phyloP scores from a whole-genome alignment of 768 basidiomycete genomes.

The Xanthoconium purpureum region DNA sequence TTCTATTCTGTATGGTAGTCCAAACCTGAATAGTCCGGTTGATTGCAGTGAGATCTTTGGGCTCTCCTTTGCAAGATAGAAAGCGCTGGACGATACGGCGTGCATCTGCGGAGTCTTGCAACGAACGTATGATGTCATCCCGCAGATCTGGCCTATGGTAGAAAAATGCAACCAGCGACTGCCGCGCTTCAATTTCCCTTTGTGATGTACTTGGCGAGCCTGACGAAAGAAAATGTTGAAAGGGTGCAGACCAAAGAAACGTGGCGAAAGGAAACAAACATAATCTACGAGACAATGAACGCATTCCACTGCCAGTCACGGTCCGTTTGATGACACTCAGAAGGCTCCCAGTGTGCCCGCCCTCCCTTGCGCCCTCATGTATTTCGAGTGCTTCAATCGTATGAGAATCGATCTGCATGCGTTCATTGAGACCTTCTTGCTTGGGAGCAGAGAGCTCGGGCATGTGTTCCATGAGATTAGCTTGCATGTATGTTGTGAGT shows the following conservation, averaged over 20 bases:
- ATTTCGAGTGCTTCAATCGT: constrained; percentile 90
- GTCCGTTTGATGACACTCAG: constrained; percentile 75
- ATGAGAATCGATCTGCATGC: constrained; percentile 90
- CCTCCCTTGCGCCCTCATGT: constrained; percentile 69
- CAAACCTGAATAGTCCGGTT: constrained; percentile 61
- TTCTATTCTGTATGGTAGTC: constrained; percentile 47
- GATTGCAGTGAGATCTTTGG: constrained; percentile 63
- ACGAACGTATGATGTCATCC: constrained; percentile 53
- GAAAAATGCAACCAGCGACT: constrained; percentile 76
- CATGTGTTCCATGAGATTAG: constrained; percentile 75
- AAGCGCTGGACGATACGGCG: constrained; percentile 78
- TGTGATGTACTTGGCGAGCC: constrained; percentile 82
- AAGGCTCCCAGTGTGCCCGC: constrained; percentile 70
- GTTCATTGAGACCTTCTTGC: constrained; percentile 49
- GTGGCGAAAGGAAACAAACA: constrained; percentile 45
- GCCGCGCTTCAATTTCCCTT: constrained; percentile 66
- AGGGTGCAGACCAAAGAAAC: constrained; percentile 6
- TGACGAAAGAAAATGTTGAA: constrained; percentile 30
- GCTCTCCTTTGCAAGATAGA: constrained; percentile 61
- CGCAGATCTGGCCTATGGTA: constrained; percentile 57
- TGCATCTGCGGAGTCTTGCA: constrained; percentile 65
- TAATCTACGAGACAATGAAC: constrained; percentile 72
- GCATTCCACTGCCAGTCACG: constrained; percentile 70
- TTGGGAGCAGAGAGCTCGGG: constrained; percentile 57
- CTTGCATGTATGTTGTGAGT: constrained; percentile 61